A percentile compares a stretch with the other conserved stretches of the same genome.
Conservation (phyloP, 2,329 filamentous ascomycete genomes). For the Verticillium isaacii region DNA sequence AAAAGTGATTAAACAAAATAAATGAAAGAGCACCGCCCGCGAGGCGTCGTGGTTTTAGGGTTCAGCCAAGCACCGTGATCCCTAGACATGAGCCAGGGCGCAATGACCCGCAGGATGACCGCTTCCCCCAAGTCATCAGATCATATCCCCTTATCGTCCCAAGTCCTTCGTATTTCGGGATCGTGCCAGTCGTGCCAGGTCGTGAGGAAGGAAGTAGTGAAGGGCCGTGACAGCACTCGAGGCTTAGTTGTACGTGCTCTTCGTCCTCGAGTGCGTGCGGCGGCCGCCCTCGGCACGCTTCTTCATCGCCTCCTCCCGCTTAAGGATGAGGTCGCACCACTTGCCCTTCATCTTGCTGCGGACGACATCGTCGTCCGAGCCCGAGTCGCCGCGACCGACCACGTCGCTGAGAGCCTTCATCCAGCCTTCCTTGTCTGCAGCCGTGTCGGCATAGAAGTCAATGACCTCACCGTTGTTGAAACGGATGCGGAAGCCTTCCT, state of each 20-base stretch:
- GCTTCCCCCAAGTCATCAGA: not conserved
- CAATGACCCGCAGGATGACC: not conserved
- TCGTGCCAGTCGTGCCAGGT: not conserved
- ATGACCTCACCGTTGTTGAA: conserved; percentile 98
- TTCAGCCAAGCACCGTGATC: not conserved
- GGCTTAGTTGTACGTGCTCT: conserved; percentile 49
- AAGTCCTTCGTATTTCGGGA: not conserved
- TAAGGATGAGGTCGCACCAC: conserved; percentile 65
- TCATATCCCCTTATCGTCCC: not conserved
- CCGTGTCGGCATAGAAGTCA: conserved; percentile 93
- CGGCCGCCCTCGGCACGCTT: conserved; percentile 46
- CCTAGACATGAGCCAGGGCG: not conserved
- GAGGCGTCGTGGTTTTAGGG: not conserved
- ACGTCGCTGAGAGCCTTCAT: conserved; percentile 81
- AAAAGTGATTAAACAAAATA: not conserved
- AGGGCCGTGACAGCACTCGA: not conserved
- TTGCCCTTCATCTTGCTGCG: conserved; percentile 45
- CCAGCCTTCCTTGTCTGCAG: conserved; percentile 87
- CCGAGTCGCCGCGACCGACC: conserved; percentile 48
- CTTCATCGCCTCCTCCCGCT: conserved; percentile 56
- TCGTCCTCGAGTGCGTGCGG: conserved; percentile 50
- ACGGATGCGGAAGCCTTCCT: conserved; percentile 97
- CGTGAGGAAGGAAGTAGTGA: not conserved
- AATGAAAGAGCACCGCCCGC: not conserved
- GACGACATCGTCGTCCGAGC: conserved; percentile 38